Evolutionary conservation across 768 basidiomycete genomes (phyloP), one percentile per base, ranked within the genome.

Genomic region (Lentinus tigrinus): DNA sequence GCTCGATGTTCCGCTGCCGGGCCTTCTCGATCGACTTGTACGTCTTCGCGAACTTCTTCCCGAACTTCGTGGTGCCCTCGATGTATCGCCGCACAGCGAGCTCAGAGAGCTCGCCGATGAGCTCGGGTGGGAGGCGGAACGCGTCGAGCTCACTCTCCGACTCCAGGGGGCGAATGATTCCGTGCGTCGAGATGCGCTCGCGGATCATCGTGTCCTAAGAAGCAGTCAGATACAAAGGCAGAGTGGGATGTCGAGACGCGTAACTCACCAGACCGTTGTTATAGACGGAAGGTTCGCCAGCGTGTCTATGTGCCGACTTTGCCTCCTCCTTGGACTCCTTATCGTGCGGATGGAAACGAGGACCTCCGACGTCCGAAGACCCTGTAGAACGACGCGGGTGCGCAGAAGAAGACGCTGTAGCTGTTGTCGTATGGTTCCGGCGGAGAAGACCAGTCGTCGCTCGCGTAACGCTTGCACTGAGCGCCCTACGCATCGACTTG

Each of bases 111-210:
- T 76, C 76, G 4, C 94, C 95, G 27, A 98, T 78, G 44, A 83
- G 75, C 39, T 88, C 84, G 0, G 74, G 67, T 0, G 90, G 83
- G 16, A 95, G 72, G 28, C 77, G 77, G 56, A 95, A 77, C 4
- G 86, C 91, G 14, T 75, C 73, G 0, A 98, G 76, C 48, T 90
- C 84, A 14, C 71, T 67, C 63, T 86, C 83, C 0, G 87, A 75
- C 63, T 98, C 95, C 36, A 99, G 74, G 0, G 89, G 79, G 17
- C 95, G 84, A n/a, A 93, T 76, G n/a, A 87, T 71, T 7, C 97
- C 97, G 10, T 80, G 81, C 1, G 86, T 90, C 1, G 89, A 88
- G 26, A 98, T 85, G 19, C 97, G 82, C 72, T 98, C 96, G 36
- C 96, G 84, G 54, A 98, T 91, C 87, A 98, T 97, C 37, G 79